Conservation (phyloP, 2,329 filamentous ascomycete species). For the Penicillium sp. region DNA sequence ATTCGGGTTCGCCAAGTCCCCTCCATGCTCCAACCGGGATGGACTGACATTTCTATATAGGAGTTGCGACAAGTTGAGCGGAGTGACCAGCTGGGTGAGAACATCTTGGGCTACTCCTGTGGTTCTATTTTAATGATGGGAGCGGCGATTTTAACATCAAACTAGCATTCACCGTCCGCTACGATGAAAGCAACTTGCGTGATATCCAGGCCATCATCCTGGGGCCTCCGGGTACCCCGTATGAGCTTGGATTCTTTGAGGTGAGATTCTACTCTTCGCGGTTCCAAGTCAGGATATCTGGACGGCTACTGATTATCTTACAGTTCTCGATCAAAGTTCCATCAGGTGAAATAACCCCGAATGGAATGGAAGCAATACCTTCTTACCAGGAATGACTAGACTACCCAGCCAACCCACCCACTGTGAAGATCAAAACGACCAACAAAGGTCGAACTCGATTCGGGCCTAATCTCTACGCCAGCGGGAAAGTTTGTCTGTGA, state of each 20-base stretch:
- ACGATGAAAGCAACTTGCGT: conserved; percentile 83
- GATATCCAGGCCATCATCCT: conserved; percentile 86
- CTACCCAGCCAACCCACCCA: conserved; percentile 71
- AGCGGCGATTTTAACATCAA: conserved; percentile 16
- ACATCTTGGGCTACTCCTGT: not conserved
- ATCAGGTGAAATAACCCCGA: conserved; percentile 57
- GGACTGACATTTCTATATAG: conserved; percentile 1
- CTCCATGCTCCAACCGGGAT: not conserved
- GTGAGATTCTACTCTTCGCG: conserved; percentile 50
- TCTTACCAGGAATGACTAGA: conserved; percentile 54
- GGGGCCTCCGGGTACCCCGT: conserved; percentile 90
- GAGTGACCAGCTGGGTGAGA: conserved; percentile 14
- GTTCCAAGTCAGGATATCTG: not conserved
- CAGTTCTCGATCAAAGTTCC: conserved; percentile 78
- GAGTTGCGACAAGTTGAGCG: conserved; percentile 16
- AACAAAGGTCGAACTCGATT: conserved; percentile 87
- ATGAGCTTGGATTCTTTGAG: conserved; percentile 97
- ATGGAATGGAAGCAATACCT: not conserved
- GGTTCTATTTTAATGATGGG: not conserved
- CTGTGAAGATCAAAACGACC: conserved; percentile 73
- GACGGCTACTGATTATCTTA: not conserved
- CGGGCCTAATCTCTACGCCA: conserved; percentile 94
- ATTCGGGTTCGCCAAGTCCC: conserved; percentile 12
- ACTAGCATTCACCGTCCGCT: conserved; percentile 81
- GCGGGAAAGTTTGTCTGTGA: conserved; percentile 88